A percentile compares a stretch with the other conserved stretches of the same genome.
Evolutionary conservation across 2,329 filamentous ascomycete species (phyloP).

Genomic region (Colletotrichum aenigma): DNA sequence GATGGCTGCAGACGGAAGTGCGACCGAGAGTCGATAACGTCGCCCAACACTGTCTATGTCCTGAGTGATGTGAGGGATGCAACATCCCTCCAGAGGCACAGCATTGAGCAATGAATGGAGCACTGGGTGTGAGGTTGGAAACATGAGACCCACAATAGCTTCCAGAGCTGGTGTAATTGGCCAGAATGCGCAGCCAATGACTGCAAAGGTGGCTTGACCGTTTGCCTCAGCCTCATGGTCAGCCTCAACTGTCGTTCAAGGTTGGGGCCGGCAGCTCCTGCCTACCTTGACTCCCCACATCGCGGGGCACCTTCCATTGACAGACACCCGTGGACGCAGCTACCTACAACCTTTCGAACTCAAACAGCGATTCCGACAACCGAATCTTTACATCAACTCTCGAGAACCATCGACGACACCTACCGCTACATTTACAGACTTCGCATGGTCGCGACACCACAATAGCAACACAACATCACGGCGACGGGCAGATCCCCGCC

Average conservation of each 20-base stretch:
- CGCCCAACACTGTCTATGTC: background rate
- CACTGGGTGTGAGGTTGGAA: background rate
- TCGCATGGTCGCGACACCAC: background rate
- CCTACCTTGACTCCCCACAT: slow-evolving; percentile 10
- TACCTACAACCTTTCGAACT: background rate
- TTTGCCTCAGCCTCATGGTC: background rate
- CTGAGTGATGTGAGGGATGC: background rate
- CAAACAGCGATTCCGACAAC: background rate
- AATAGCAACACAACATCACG: background rate
- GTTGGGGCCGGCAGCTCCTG: background rate
- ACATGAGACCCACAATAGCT: background rate
- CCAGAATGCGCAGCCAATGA: background rate
- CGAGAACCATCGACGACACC: background rate
- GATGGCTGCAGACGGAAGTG: background rate
- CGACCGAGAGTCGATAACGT: background rate
- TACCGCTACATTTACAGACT: background rate
- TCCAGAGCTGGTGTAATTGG: background rate
- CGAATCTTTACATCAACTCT: background rate
- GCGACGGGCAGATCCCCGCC: slow-evolving; percentile 15
- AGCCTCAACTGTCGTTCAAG: background rate
- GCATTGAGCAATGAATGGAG: background rate
- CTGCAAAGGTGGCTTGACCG: background rate
- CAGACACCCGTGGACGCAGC: background rate
- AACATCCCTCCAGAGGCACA: background rate
- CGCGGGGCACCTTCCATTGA: slow-evolving; percentile 8